Base-by-base conservation (phyloP, 1,284 basidiomycete genomes). In the Malassezia psittaci region DNA sequence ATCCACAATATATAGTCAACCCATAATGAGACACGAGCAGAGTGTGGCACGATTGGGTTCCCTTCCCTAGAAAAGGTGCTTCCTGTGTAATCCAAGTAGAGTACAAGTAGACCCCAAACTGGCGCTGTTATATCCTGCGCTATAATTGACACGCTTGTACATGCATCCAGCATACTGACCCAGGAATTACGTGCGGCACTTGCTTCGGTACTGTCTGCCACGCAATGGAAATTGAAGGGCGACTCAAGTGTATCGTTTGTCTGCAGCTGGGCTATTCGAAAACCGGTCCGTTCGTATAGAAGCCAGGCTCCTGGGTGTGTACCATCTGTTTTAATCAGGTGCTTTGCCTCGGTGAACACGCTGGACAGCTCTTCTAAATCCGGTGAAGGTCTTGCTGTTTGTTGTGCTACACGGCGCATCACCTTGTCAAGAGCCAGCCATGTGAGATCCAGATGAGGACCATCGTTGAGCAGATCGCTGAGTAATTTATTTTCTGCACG, bases 401-500 rank as follows among this genome's bases (percentile, higher is more conserved):
- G n/a, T n/a, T 15, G 32, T 1, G 3, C 32, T 32, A 41, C n/a
- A 19, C 36, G 16, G 9, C 34, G 43, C 5, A 36, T 35, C 12
- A 57, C 21, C 4, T 29, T 29, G 37, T 43, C 46, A 3, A 52
- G n/a, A 3, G 55, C 51, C 16, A 57, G n/a, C 50, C 50, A 57
- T 7, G 55, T 16, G 9, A 48, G 45, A 6, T 46, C 48, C 7
- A 13, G 21, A 16, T 36, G 39, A 29, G 37, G 45, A 1, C 43
- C 9, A n/a, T 21, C 49, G 36, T 13, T 24, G 12, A 51, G 48
- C 6, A 49, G 48, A 16, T n/a, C 24, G 5, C 10, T 24, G 5
- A 34, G 29, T 11, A 63, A 51, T 51, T 61, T 54, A 2, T 44
- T 34, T 24, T 59, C 52, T 2, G 63, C 60, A 6, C 54, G 57